Evolutionary conservation across 257 asterid species (phyloP).

Genomic region (Anisodus acutangulus): DNA sequence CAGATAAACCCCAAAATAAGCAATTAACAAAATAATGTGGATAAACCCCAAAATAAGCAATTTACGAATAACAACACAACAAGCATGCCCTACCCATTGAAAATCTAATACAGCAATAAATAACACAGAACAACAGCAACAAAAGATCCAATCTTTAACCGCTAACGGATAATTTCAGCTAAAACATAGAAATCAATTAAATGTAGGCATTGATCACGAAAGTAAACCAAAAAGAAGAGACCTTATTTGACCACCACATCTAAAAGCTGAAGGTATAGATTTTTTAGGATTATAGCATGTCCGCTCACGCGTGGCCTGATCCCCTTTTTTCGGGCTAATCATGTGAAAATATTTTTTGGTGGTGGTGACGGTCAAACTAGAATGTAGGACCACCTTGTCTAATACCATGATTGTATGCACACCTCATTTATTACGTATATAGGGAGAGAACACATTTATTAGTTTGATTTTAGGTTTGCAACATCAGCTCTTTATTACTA

Average conservation of each 20-base stretch:
- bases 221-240: background rate
- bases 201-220: background rate
- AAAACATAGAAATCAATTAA: background rate
- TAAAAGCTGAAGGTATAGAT: background rate
- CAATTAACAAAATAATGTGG: too few species aligned
- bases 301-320: background rate
- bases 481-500: constrained; percentile 1
- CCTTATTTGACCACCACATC: background rate
- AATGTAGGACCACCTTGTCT: background rate
- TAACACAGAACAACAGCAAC: background rate
- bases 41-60: too few species aligned
- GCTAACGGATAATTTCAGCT: background rate
- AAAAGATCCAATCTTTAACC: background rate
- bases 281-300: background rate
- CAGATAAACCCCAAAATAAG: too few species aligned
- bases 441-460: constrained; percentile 19
- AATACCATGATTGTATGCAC: background rate
- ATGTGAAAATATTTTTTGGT: background rate
- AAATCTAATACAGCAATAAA: background rate
- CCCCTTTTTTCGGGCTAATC: background rate
- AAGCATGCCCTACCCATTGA: constrained; percentile 7
- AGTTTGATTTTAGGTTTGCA: background rate
- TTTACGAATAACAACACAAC: background rate
- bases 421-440: background rate
- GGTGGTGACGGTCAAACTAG: background rate